Base-by-base conservation (phyloP, 2,329 filamentous ascomycete genomes). In the Pseudogymnoascus sp. region DNA sequence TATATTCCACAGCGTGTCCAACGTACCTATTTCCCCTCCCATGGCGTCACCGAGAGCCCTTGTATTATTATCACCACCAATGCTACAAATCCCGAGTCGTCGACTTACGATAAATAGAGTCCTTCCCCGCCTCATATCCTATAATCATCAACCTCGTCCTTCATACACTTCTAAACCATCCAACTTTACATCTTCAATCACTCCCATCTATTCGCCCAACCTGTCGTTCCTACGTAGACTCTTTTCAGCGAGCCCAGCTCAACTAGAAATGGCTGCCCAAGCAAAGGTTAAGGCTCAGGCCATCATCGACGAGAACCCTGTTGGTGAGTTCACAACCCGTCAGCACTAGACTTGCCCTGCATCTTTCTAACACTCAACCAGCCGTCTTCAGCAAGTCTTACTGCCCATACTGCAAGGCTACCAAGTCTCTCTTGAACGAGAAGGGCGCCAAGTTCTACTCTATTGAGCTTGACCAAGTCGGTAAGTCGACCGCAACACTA, bases 301-400 rank as follows among this genome's bases (percentile, higher is more conserved):
- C 72, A 87, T 97, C 78, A 96, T 97, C 76, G 85, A 94, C 77
- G 87, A 92, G 73, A 94, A 96, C 79, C 78, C 85, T 70, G 92
- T 96, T 75, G 87, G 88, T 90, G 80, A 61, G 87, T 79, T 21
- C 6, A 61, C 13, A 61, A 18, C 18, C 40, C 27, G 60, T 31
- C 42, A 37, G 27, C 25, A 27, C 27, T 35, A 55, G 6, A 55
- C 9, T 1, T 5, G 36, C 45, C 60, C 27, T 29, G 37, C 40
- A 35, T 12, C 25, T 27, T 27, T 29, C 33, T 61, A n/a, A 61
- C 58, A 55, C 37, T 15, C 29, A 18, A 33, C 13, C 59, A 90
- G 89, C 94, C 71, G 90, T 99, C 74, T 99, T 99, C 83, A 92
- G 88, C 78, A 99, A 99, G 81, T 90, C 88, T 13, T 96, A 91